Base-by-base conservation (phyloP, 192 early-diverging fungal genomes). In the Piromyces finnis region DNA sequence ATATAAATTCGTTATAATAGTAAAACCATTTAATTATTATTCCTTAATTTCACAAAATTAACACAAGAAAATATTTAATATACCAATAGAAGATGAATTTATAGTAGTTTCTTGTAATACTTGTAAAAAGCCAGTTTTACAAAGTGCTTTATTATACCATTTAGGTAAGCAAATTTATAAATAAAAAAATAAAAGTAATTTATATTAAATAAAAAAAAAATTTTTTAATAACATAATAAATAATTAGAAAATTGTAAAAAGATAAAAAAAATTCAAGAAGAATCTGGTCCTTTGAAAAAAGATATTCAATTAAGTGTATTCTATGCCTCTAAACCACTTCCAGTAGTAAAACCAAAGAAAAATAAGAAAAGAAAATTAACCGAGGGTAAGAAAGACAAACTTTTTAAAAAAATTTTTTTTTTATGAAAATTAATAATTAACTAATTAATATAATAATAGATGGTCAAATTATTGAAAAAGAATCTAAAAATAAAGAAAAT, bases 111-210 rank as follows among this genome's bases (percentile, higher is more conserved):
- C 85, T 18, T 95, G 94, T 83, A 89, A 88, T 28, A 79, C 80
- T 18, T 95, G 94, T 81, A 41, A 85, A 26, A 91, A 91, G 79
- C 87, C 91, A 12, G 81, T 95, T 30, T 80, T 94, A 17, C 86
- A 92, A 13, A 88, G 85, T 27, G 88, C 85, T 13, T 90, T 93
- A 77, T 85, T 86, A 27, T 84, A 88, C 12, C 94, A 95, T 83
- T 32, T 87, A 82, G 89, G 91, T 91, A 85, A 51, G n/a, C n/a
- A n/a, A n/a, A n/a, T n/a, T n/a, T n/a, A n/a, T n/a, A n/a, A n/a
- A n/a, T n/a, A n/a, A n/a, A n/a, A n/a, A n/a, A n/a, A n/a, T n/a
- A n/a, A n/a, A n/a, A n/a, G n/a, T n/a, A n/a, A n/a, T n/a, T n/a
- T n/a, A n/a, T n/a, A n/a, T n/a, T n/a, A n/a, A n/a, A n/a, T n/a